Conservation (phyloP, 169 alveolate genomes). For the Toxoplasma gondii region DNA sequence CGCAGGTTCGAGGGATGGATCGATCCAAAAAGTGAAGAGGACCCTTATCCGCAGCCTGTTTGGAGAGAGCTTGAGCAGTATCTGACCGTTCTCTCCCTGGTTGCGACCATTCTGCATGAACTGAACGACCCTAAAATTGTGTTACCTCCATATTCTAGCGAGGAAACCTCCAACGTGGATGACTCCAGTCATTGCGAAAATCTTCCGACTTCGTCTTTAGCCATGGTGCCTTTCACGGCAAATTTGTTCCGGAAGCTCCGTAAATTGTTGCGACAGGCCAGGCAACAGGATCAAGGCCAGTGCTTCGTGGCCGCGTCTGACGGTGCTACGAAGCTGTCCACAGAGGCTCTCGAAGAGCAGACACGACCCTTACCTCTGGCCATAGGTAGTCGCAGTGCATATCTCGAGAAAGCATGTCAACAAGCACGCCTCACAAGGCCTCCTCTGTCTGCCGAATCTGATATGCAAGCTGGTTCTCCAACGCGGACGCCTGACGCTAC, state of each 20-base stretch:
- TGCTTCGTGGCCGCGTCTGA: neutral
- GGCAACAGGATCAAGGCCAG: neutral
- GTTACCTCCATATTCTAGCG: neutral
- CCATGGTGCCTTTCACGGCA: neutral
- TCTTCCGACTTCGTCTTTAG: neutral
- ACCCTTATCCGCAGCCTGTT: neutral
- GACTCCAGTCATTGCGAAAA: neutral
- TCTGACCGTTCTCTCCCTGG: constrained; percentile 12
- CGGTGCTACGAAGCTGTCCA: neutral
- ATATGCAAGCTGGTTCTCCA: neutral
- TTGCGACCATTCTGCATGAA: neutral
- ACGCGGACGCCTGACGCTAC: neutral
- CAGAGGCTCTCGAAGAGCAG: neutral
- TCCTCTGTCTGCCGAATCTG: neutral
- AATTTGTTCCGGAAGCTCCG: neutral
- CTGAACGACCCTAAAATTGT: neutral
- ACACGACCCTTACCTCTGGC: neutral
- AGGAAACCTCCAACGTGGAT: neutral
- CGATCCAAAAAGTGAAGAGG: constrained; percentile 29
- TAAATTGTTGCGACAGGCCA: neutral
- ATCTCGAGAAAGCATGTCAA: neutral
- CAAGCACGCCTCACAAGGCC: neutral
- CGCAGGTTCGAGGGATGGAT: constrained; percentile 44
- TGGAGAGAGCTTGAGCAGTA: constrained; percentile 34
- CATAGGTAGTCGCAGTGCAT: neutral